Base-by-base conservation (phyloP, 192 early-diverging fungal species). In the Pilaira anomala region DNA sequence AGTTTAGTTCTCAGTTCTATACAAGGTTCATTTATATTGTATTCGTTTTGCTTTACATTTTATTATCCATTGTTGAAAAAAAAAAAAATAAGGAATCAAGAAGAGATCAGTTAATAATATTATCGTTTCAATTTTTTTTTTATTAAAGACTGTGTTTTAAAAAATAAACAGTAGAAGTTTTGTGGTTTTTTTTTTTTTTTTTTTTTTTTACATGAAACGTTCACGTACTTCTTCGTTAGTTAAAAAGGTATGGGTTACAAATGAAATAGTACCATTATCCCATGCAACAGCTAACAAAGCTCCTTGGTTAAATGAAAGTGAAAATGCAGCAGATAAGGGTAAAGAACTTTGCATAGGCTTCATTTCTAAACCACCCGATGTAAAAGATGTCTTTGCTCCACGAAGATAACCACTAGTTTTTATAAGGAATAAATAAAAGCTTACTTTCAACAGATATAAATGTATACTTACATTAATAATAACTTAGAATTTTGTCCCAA, bases 211-310 rank as follows among this genome's bases (percentile, higher is more conserved):
- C 90, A 90, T 90, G 11, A 92, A 88, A 65, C 91, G 88, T 79
- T 91, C 91, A 58, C 96, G 91, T 22, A 94, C 95, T 80, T 98
- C 44, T 46, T 46, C 44, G 13, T 46, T 13, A 18, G 44, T 46
- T 13, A 19, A 18, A 5, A 46, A 46, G 13, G 44, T 11, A 18
- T 68, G 66, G 2, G 67, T 54, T 16, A 67, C 54, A 48, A 76
- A 76, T 14, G 42, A 48, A 36, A 76, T 41, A 0, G 28, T 42
- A 19, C 64, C 61, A 26, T 67, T 67, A 36, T 65, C 50, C 61
- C 65, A 71, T 26, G 62, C 62, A 48, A 53, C 64, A 42, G 74
- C 52, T 14, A 76, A 42, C 13, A 76, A 26, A 21, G 65, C 60
- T 28, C 69, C 65, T 24, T 62, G 30, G 6, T 52, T 62, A 24